Base-by-base conservation (phyloP, 2,329 filamentous ascomycete genomes). In the Monilinia laxa region DNA sequence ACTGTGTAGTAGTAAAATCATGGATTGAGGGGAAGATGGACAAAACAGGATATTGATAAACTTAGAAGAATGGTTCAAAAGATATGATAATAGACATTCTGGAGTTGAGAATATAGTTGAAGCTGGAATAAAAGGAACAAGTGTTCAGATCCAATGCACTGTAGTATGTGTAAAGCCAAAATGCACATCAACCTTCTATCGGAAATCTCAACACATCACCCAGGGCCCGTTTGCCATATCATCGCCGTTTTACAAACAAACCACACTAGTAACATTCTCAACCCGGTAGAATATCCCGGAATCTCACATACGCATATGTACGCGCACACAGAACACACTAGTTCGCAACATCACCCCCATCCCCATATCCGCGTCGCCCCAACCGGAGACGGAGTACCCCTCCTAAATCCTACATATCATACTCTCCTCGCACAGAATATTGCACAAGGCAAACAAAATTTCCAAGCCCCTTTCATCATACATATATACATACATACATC, bases 1-100 rank as follows among this genome's bases (percentile, higher is more conserved):
- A 69, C 57, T 47, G 65, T 40, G 25, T 38, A 64, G 28, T 16
- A 18, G 51, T 58, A 31, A 53, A n/a, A 35, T 28, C 20, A 25
- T 42, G 47, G 18, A n/a, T 11, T 14, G n/a, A 31, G 16, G 7
- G 38, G 38, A 28, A 31, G 35, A 47, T 25, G n/a, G 12, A 31
- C 35, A 16, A 28, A 23, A 65, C 16, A 57, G n/a, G 28, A 38
- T 49, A 31, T 28, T 28, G 14, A 3, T n/a, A 14, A 31, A 42
- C 40, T 28, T 45, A 31, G 59, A 10, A 53, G 12, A 54, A 62
- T 7, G 5, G 28, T 38, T 35, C 16, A 38, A 60, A 49, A 12
- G 16, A 38, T 10, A 60, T 23, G 28, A 25, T 28, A 35, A 51
- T 23, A 4, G 1, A 2, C 16, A 38, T 25, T n/a, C 6, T 31